Percentiles rank a stretch among this genome's conserved stretches.
These are phyloP conservation scores for Pseudocercospora fuligena DNA, from an alignment of 2,329 filamentous ascomycete genomes.

Conservation along the genomic window DNA sequence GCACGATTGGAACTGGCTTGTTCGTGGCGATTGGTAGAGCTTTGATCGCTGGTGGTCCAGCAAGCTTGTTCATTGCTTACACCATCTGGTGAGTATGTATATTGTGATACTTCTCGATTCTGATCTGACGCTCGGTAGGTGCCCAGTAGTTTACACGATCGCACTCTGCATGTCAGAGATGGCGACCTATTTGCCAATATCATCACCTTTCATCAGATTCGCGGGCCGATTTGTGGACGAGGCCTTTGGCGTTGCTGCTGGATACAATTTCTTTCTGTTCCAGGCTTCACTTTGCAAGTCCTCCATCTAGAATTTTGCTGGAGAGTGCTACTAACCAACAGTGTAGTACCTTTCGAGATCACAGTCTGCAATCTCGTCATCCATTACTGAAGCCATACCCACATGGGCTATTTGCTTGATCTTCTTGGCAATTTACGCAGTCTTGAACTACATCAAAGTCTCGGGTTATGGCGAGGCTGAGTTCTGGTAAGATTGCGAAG, in stretches of 20 bases:
- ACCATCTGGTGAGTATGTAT: conserved; percentile 44
- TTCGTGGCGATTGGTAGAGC: conserved; percentile 54
- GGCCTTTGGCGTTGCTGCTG: conserved; percentile 60
- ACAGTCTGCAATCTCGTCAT: conserved; percentile 66
- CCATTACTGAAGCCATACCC: conserved; percentile 59
- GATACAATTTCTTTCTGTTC: conserved; percentile 40
- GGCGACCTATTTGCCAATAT: conserved; percentile 77
- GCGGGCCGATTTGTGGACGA: conserved; percentile 77
- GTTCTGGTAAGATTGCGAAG: conserved; percentile 66
- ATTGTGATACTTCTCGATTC: too few species aligned
- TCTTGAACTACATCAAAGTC: conserved; percentile 74
- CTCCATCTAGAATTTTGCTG: neutral
- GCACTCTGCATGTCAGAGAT: conserved; percentile 67
- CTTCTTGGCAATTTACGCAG: conserved; percentile 59
- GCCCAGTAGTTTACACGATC: conserved; percentile 31
- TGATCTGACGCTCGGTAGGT: conserved; percentile 16
- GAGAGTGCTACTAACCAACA: neutral
- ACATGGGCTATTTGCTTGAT: conserved; percentile 66
- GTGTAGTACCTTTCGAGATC: conserved; percentile 36
- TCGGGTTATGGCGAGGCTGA: conserved; percentile 78
- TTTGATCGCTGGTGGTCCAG: conserved; percentile 53
- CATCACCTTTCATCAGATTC: conserved; percentile 78
- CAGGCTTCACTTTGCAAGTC: conserved; percentile 29
- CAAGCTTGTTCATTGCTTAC: conserved; percentile 53
- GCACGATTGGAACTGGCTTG: conserved; percentile 55